phyloP scores from a whole-genome alignment of 2,329 filamentous ascomycete genomes.

The Periconia digitata region DNA sequence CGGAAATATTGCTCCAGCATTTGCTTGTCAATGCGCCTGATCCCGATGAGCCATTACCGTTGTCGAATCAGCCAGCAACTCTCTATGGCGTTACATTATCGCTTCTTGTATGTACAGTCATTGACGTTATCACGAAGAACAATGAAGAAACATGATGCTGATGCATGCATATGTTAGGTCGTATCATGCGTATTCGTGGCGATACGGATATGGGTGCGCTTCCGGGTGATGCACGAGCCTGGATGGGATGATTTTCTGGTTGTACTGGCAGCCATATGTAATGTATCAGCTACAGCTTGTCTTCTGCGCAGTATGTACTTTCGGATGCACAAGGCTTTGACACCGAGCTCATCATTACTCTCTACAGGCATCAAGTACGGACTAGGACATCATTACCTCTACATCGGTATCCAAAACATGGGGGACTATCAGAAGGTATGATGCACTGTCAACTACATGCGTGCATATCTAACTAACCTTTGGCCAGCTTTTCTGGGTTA shows the following conservation, averaged over 20 bases:
- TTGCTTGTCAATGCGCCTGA: conserved; percentile 27
- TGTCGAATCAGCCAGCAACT: conserved; percentile 27
- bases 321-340: not conserved
- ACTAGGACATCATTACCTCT: conserved; percentile 37
- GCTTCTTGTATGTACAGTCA: conserved; percentile 25
- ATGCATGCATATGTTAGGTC: conserved; percentile 22
- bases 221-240: conserved; percentile 30
- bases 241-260: conserved; percentile 42
- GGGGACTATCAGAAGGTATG: conserved; percentile 19
- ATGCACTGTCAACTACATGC: not conserved
- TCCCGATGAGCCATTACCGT: conserved; percentile 27
- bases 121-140: not conserved
- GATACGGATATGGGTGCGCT: conserved; percentile 31
- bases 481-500: conserved; percentile 30
- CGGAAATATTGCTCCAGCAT: conserved; percentile 18
- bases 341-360: conserved; percentile 7
- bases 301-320: conserved; percentile 27
- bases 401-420: conserved; percentile 14
- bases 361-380: conserved; percentile 31
- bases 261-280: conserved; percentile 22
- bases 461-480: not conserved
- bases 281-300: conserved; percentile 25
- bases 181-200: conserved; percentile 30
- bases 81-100: conserved; percentile 27
- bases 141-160: conserved; percentile 15